Evolutionary conservation across 2,329 filamentous ascomycete genomes (phyloP), one percentile per base, ranked within the genome.

Genomic region (Fusarium praegraminearum): DNA sequence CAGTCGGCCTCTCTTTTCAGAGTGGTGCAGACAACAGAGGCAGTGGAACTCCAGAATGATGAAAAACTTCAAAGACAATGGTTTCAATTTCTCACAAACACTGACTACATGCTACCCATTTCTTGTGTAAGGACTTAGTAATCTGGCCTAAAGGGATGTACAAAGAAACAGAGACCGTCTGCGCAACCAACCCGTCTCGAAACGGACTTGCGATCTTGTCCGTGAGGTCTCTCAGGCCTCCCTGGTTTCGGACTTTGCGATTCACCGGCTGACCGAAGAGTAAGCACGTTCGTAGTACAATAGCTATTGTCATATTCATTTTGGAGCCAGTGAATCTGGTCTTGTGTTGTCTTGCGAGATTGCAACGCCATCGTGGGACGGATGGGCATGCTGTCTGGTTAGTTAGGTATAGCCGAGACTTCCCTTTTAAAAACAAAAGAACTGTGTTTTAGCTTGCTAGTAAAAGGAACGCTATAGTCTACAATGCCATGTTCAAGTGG

Each of bases 161-260:
- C 15, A 35, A 11, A 52, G 22, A 43, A 26, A 40, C 22, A 67
- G 26, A 36, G 22, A n/a, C 28, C 11, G 24, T 32, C 40, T 68
- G 57, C 50, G 30, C 15, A 53, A 70, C 67, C 50, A 30, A 24
- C 41, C 22, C 40, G 57, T 58, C 57, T 57, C 62, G 57, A 46
- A 43, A 13, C 36, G 20, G 38, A 18, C 46, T 40, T 26, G 33
- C n/a, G 8, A 20, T 36, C 32, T 38, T 35, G 35, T 50, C 53
- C 49, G 36, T 49, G 49, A 68, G 47, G 43, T 41, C 41, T 67
- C 28, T 40, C 55, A 41, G 49, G 30, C 18, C n/a, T 16, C 54
- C 16, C 65, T n/a, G n/a, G 41, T 51, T 43, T 38, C 32, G 57
- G 54, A 51, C 45, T 46, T 57, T 50, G 24, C 38, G 24, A 22